These are phyloP conservation scores for Thozetella sp. DNA, from an alignment of 495 filamentous ascomycete genomes.

Conservation along the genomic window DNA sequence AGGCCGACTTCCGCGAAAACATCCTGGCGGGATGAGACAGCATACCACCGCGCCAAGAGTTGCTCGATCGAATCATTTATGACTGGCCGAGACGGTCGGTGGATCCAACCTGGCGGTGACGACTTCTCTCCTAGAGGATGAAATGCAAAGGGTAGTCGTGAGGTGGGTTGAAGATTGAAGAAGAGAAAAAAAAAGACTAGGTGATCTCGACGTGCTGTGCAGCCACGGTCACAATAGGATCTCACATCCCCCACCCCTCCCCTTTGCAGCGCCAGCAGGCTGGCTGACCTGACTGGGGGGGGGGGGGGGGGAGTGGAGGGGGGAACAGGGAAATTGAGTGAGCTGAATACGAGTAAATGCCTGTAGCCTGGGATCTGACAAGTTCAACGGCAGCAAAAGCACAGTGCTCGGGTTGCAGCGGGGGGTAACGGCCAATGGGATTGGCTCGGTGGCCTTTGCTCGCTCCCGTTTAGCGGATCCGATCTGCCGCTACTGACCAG, in stretches of 20 bases:
- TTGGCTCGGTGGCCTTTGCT: no score
- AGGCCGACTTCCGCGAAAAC: slow-evolving; percentile 14
- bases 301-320: not conserved
- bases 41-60: not conserved
- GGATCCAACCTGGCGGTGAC: not conserved
- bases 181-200: no score
- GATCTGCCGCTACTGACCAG: no score
- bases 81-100: not conserved
- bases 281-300: not conserved
- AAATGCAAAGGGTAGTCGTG: no score
- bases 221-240: no score
- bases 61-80: not conserved
- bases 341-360: not conserved
- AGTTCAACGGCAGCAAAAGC: no score
- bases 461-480: no score
- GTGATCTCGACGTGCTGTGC: no score
- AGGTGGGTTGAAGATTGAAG: no score
- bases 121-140: not conserved
- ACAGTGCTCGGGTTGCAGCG: no score
- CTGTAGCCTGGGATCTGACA: no score
- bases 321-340: not conserved
- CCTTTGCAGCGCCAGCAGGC: not conserved
- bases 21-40: slow-evolving; percentile 16
- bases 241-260: not conserved
- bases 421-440: no score